These are phyloP conservation scores for Ophiocordyceps robertsii DNA, from an alignment of 2,329 filamentous ascomycete species.

Conservation along the genomic window DNA sequence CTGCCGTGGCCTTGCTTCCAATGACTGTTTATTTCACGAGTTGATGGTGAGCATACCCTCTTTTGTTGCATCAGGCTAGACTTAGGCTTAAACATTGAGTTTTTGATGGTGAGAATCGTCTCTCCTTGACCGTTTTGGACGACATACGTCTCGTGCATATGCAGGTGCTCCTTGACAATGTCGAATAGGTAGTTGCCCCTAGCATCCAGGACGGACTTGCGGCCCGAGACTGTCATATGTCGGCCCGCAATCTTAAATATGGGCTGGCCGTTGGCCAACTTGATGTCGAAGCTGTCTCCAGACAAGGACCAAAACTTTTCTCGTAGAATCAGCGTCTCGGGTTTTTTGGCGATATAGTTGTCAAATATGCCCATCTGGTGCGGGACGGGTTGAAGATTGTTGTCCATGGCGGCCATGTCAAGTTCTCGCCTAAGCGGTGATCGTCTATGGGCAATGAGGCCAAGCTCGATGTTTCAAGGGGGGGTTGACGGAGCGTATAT, in stretches of 20 bases:
- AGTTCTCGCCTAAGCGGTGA: no score
- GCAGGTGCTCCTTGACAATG: conserved; percentile 37
- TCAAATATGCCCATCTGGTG: conserved; percentile 26
- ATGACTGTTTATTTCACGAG: conserved; percentile 30
- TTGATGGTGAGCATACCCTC: no score
- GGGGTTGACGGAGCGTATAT: no score
- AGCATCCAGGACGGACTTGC: conserved; percentile 43
- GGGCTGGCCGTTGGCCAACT: conserved; percentile 35
- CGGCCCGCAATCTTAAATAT: conserved; percentile 44
- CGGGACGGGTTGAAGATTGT: no score
- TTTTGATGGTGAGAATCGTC: neutral
- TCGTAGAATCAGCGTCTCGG: conserved; percentile 40
- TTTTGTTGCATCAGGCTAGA: no score
- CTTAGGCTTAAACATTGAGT: no score
- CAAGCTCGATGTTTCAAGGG: no score
- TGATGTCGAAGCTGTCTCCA: conserved; percentile 52
- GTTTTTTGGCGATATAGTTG: conserved; percentile 21
- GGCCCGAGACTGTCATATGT: conserved; percentile 34
- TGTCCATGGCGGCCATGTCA: no score
- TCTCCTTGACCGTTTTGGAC: conserved; percentile 29
- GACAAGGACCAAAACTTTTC: conserved; percentile 49
- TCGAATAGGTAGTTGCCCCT: conserved; percentile 41
- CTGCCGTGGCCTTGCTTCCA: conserved; percentile 39
- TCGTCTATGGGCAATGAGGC: no score
- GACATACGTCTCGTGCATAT: conserved; percentile 37